Conservation (phyloP, 768 basidiomycete species). For the Hortiboletus campestris region DNA sequence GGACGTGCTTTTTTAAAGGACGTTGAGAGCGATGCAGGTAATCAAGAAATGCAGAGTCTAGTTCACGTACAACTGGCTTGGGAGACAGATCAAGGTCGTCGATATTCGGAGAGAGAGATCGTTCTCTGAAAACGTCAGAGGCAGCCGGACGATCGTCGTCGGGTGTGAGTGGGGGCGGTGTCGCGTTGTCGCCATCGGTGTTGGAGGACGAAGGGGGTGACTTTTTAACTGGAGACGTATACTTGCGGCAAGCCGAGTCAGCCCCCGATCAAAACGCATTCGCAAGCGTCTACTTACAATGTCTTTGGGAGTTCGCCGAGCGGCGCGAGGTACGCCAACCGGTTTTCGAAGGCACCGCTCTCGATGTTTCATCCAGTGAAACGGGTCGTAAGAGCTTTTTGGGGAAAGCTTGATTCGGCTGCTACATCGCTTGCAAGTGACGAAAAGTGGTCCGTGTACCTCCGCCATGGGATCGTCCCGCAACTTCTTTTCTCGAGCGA, state of each 20-base stretch:
- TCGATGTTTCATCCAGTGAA: constrained; percentile 67
- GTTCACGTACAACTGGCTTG: constrained; percentile 25
- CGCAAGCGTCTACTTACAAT: constrained; percentile 15
- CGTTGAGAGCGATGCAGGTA: constrained; percentile 26
- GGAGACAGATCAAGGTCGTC: constrained; percentile 18
- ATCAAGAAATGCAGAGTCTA: constrained; percentile 24
- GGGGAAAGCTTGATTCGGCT: constrained; percentile 60
- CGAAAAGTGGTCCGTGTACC: constrained; percentile 48
- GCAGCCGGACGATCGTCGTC: constrained; percentile 30
- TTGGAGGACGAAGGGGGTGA: constrained; percentile 30
- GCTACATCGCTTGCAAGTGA: constrained; percentile 56
- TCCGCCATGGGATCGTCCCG: constrained; percentile 52
- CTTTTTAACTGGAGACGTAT: constrained; percentile 18
- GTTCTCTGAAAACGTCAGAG: constrained; percentile 22
- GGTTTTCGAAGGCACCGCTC: constrained; percentile 54
- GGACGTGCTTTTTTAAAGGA: constrained; percentile 22
- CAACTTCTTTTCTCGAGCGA: constrained; percentile 49
- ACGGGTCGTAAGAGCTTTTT: constrained; percentile 64
- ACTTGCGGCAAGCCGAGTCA: constrained; percentile 13
- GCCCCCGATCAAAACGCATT: not conserved
- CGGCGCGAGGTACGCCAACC: constrained; percentile 18
- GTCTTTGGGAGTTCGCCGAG: constrained; percentile 21
- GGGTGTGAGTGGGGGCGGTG: constrained; percentile 37
- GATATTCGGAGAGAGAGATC: constrained; percentile 24
- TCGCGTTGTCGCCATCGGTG: constrained; percentile 31